Percentiles rank a stretch among this genome's conserved stretches.
Conservation (phyloP, 306 rosid species). For the Vigna hirtella region DNA sequence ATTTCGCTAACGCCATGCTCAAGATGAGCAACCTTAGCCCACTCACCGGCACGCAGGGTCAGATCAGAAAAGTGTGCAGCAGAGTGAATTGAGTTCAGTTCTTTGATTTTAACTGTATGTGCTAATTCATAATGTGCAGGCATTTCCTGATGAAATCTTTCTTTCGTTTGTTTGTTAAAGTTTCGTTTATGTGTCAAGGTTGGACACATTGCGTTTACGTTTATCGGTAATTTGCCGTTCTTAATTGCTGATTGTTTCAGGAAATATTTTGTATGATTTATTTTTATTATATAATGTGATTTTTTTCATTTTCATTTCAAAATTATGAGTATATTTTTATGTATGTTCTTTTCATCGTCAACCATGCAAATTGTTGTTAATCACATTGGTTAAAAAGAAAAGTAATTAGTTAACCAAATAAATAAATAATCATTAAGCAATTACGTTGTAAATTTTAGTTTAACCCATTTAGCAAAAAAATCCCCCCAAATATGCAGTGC, state of each 20-base stretch:
- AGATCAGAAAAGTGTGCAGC: constrained; percentile 53
- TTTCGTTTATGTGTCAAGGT: not conserved
- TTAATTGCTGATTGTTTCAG: not conserved
- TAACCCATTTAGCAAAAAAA: too few relatives aligned
- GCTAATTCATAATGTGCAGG: not conserved
- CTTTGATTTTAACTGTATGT: not conserved
- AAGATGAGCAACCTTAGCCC: constrained; percentile 64
- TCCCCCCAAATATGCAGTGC: too few relatives aligned
- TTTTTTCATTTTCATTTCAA: not conserved
- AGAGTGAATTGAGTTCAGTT: constrained; percentile 15
- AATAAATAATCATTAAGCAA: too few relatives aligned
- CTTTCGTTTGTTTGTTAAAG: not conserved
- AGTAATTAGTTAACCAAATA: too few relatives aligned
- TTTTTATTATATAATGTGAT: not conserved
- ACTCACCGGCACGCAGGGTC: constrained; percentile 53
- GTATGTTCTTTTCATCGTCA: not conserved
- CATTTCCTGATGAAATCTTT: not conserved
- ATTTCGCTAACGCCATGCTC: constrained; percentile 55
- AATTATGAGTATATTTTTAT: not conserved
- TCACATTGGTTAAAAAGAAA: too few relatives aligned
- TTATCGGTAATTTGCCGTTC: not conserved
- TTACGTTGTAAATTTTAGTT: too few relatives aligned
- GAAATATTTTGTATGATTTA: not conserved
- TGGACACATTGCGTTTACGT: not conserved
- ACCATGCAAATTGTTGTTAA: not conserved